Base-by-base conservation (phyloP, 2,329 filamentous ascomycete genomes). In the Aspergillus proliferans region DNA sequence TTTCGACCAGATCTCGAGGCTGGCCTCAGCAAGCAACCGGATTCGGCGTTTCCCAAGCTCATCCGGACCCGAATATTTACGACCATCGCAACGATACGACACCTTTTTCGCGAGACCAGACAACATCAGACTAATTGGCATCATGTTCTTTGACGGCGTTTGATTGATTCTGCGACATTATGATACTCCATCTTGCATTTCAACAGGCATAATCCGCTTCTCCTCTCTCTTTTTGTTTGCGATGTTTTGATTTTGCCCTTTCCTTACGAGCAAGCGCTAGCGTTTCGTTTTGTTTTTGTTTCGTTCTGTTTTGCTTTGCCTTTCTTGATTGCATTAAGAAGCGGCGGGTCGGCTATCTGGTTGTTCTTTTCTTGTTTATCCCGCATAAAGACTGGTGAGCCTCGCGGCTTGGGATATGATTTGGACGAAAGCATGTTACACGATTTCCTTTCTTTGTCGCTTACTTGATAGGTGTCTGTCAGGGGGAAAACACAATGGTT, bases 131-230 rank as follows among this genome's bases (percentile, higher is more conserved):
- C 70, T 71, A 65, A 61, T 65, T 67, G 69, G 74, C 75, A 78
- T 78, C 70, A 65, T 30, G 10, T 30, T 30, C 65, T 74, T 38
- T 19, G 76, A 78, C 73, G 76, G 77, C 76, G 77, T 79, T 72
- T 69, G 64, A 70, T 70, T 67, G 68, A 70, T 68, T 73, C 70
- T 68, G 67, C 68, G 64, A 70, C 58, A 62, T 57, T 56, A 65
- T 68, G 65, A 71, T 67, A 71, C 66, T 67, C 63, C 63, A 63
- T 61, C 59, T 63, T 64, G 65, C 14, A 26, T 43, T 14, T 28
- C 22, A n/a, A 26, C 41, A 28, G 24, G 15, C 24, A 43, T 43
- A 43, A 43, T 43, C 15, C 58, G 65, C 65, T 59, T 30, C 24
- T 43, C 24, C 40, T 18, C 41, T 26, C 21, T 28, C 15, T 42